Evolutionary conservation across 1,139 yeast species (phyloP).

Genomic region (Hansenula sp.): DNA sequence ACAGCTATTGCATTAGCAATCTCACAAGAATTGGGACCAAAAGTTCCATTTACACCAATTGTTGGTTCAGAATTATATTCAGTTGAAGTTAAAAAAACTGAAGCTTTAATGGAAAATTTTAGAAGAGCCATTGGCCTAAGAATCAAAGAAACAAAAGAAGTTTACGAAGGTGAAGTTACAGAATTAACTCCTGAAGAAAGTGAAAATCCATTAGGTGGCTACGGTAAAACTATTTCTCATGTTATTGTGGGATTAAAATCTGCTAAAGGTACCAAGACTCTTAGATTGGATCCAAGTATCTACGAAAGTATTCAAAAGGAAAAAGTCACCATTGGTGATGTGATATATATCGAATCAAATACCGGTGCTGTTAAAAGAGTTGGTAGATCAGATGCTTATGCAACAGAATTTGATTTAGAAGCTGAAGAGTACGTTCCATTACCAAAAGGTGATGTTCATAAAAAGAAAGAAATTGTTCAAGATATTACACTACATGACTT

Average conservation of each 20-base stretch:
- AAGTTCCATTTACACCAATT: constrained; percentile 96
- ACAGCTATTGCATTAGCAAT: constrained; percentile 95
- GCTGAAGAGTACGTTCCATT: constrained; percentile 98
- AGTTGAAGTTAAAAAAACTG: constrained; percentile 98
- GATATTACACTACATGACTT: constrained; percentile 95
- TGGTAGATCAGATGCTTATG: constrained; percentile 96
- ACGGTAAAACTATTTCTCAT: constrained; percentile 93
- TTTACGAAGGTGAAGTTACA: constrained; percentile 96
- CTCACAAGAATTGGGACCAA: constrained; percentile 96
- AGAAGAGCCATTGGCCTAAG: constrained; percentile 94
- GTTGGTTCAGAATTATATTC: constrained; percentile 94
- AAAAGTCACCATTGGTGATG: constrained; percentile 92
- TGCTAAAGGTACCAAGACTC: constrained; percentile 90
- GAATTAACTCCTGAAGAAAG: constrained; percentile 96
- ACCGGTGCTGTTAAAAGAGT: constrained; percentile 98
- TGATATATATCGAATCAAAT: constrained; percentile 92
- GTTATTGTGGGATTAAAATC: constrained; percentile 93
- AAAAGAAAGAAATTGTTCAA: constrained; percentile 96
- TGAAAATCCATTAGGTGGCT: constrained; percentile 95
- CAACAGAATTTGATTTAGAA: constrained; percentile 96
- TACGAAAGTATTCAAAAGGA: constrained; percentile 96
- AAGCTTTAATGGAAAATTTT: constrained; percentile 95
- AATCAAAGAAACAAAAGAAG: constrained; percentile 96
- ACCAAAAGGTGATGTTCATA: constrained; percentile 98
- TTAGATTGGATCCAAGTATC: constrained; percentile 90